These are phyloP conservation scores for Fonsecaea pugnacius DNA, from an alignment of 2,329 filamentous ascomycete species.

Conservation along the genomic window DNA sequence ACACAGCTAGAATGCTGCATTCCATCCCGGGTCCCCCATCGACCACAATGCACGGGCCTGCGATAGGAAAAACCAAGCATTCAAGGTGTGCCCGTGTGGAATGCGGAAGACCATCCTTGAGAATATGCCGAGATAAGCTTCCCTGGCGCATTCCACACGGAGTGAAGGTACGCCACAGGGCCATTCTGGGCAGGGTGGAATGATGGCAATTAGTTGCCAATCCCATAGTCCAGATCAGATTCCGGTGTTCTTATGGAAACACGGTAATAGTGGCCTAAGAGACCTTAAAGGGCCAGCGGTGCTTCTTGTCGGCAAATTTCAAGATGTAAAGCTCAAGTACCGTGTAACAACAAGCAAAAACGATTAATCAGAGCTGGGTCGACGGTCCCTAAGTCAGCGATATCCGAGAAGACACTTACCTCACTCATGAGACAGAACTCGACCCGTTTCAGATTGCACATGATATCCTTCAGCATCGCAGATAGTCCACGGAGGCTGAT, in stretches of 20 bases:
- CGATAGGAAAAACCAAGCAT: background rate
- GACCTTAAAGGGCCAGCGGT: background rate
- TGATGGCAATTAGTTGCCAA: background rate
- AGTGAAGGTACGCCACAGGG: background rate
- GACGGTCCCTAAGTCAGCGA: background rate
- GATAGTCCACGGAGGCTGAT: background rate
- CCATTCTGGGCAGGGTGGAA: constrained; percentile 13
- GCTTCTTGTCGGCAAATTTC: background rate
- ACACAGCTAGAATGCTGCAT: constrained; percentile 35
- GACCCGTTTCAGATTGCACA: background rate
- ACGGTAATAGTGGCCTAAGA: background rate
- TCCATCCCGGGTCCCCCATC: constrained; percentile 28
- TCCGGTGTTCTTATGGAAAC: background rate
- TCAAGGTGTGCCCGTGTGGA: constrained; percentile 21
- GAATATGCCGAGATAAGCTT: background rate
- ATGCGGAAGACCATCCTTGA: constrained; percentile 19
- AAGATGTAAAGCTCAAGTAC: background rate
- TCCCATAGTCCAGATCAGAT: background rate
- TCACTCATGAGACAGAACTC: background rate
- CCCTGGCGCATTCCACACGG: background rate
- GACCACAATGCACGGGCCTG: constrained; percentile 25
- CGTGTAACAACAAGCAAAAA: background rate
- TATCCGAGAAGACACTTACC: background rate
- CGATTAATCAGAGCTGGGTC: background rate
- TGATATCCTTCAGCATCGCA: background rate